Evolutionary conservation across 176 grass and related monocot genomes (phyloP).

Genomic region (Oryza coarctata): DNA sequence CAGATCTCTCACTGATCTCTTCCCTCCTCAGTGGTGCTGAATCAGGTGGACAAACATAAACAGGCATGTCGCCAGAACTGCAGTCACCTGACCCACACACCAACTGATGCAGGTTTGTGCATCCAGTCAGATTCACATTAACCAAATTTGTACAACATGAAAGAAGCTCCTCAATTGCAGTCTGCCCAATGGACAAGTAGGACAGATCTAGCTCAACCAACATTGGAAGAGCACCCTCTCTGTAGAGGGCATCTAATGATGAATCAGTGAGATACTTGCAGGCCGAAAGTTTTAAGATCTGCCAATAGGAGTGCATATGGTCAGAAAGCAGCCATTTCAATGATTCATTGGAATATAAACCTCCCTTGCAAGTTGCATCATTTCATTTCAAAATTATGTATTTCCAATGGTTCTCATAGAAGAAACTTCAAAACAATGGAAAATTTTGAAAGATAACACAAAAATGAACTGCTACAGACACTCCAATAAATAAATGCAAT

Average conservation of each 20-base stretch:
- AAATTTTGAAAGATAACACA: neutral
- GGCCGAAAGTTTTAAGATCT: constrained; percentile 91
- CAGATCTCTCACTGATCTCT: constrained; percentile 33
- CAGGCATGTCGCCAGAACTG: constrained; percentile 41
- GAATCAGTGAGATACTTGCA: constrained; percentile 87
- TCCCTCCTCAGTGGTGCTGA: constrained; percentile 26
- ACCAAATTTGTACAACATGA: constrained; percentile 76
- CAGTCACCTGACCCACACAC: constrained; percentile 58
- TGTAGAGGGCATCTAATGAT: constrained; percentile 85
- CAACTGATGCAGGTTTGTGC: constrained; percentile 78
- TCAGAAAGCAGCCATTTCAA: constrained; percentile 25
- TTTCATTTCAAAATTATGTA: neutral
- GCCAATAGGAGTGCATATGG: constrained; percentile 4
- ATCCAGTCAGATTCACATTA: constrained; percentile 92
- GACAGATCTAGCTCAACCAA: constrained; percentile 94
- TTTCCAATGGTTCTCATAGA: constrained; percentile 4
- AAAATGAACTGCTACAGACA: neutral
- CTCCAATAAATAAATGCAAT: constrained; percentile 8
- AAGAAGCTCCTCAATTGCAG: constrained; percentile 71
- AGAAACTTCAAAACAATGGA: constrained; percentile 5
- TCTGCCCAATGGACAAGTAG: constrained; percentile 90
- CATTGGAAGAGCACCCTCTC: constrained; percentile 65
- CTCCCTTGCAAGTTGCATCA: neutral
- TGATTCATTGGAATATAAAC: neutral
- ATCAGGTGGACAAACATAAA: constrained; percentile 47